Evolutionary conservation across 495 filamentous ascomycete genomes (phyloP), one percentile per base, ranked within the genome.

Genomic region (Neurospora hispaniola): DNA sequence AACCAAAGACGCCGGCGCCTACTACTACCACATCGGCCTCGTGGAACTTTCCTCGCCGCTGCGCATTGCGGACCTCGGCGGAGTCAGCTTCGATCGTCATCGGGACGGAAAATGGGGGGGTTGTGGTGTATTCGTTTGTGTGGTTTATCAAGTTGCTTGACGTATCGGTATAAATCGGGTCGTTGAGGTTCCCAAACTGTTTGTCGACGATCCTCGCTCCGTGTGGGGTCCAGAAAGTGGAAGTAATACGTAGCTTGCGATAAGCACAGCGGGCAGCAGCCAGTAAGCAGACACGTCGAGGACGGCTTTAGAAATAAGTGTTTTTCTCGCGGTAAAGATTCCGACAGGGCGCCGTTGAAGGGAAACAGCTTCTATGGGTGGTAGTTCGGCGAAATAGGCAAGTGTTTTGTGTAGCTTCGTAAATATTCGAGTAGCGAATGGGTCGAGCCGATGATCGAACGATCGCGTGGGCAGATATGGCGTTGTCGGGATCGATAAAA

Each of bases 1-100:
- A 96, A 23, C 96, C 96, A 54, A 97, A 86, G 71, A 98, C 86
- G 70, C 96, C 96, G 0, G 93, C 96, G 74, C 96, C 96, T 27
- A 98, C 90, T 66, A 99, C 90, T 40, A 97, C 90, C 42, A 97
- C 88, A 76, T 99, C 96, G 62, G 83, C 85, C 75, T 86, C 84
- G 74, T 86, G 85, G 77, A 82, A 79, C 44, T 78, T 72, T 9
- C 77, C 62, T 70, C 85, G 81, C 74, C 84, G 83, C 75, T 83
- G 79, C 41, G 74, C 76, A n/a, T 75, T 72, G 77, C 82, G 84
- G 73, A 76, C 77, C 41, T 78, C 75, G 59, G 78, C 71, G 66
- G 78, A 77, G 16, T 73, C 35, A 69, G 18, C 66, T 18, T 42
- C 54, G 39, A 73, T 72, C 70, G 77, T 66, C 72, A 75, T 77